Evolutionary conservation across 176 grass and related monocot species (phyloP), one percentile per base, ranked within the genome.

Genomic region (Olyra latifolia): DNA sequence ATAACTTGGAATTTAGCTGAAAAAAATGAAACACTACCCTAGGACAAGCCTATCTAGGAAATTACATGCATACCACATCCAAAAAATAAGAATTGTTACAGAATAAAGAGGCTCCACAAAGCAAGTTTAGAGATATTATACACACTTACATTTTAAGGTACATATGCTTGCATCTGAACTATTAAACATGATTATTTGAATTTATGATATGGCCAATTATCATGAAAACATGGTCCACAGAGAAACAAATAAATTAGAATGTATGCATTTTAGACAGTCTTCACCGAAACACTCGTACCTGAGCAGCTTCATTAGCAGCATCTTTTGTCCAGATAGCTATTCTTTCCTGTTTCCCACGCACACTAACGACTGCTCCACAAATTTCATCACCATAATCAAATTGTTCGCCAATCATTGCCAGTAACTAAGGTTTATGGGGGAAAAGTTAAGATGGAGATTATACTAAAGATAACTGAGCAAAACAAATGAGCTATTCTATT

Each of bases 331-430:
- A 99, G 57, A 98, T 88, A 64, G 88, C 88, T 72, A 98, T 88
- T 81, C 69, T 93, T 83, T 98, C 96, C 73, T 93, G 96, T 63
- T 93, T 98, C 17, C 8, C 53, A 84, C 96, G 92, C 8, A 98
- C 78, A 15, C 84, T 93, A 71, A 98, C 84, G 3, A 98, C 96
- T 4, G 81, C 96, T 87, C 96, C 96, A 74, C 92, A 98, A 76
- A 98, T 93, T 81, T 98, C 96, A 67, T 98, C 96, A 43, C 96
- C 96, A 84, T 86, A 87, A 49, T 98, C 96, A 0, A 98, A 98
- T 89, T 98, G 96, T 71, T 98, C 96, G 2, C 96, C 96, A 69
- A 98, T 98, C 81, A 98, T 77, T 44, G 92, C 92, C 81, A 98
- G 73, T 27, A 98, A 85, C 96, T 98, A 71, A 38, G 43, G 76